Evolutionary conservation across 495 filamentous ascomycete species (phyloP).

Genomic region (Penicillium goetzii): DNA sequence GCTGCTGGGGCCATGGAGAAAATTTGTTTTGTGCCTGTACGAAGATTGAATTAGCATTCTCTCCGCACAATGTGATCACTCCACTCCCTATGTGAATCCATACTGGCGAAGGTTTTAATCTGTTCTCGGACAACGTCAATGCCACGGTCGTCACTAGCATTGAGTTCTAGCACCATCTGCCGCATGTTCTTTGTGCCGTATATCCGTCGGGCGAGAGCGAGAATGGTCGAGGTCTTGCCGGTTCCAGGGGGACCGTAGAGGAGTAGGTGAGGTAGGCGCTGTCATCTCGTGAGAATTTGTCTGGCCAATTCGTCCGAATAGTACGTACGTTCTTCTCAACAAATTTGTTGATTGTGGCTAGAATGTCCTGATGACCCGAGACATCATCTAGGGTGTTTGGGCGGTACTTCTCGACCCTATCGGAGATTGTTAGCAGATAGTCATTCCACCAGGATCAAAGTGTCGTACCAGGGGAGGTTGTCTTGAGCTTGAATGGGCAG

Average conservation of each 20-base stretch:
- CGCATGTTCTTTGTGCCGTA: slow-evolving; percentile 92
- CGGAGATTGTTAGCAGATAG: slow-evolving; percentile 17
- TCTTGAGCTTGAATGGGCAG: slow-evolving; percentile 93
- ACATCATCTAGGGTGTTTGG: slow-evolving; percentile 88
- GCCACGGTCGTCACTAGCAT: slow-evolving; percentile 94
- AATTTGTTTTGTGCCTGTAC: slow-evolving; percentile 65
- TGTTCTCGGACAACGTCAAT: slow-evolving; percentile 99
- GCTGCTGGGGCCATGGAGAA: slow-evolving; percentile 59
- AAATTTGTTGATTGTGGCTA: slow-evolving; percentile 96
- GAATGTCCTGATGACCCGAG: slow-evolving; percentile 96
- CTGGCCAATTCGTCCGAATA: background rate
- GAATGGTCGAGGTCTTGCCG: slow-evolving; percentile 95
- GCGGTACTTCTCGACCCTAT: slow-evolving; percentile 98
- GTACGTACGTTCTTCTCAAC: slow-evolving; percentile 77
- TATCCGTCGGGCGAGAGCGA: slow-evolving; percentile 86
- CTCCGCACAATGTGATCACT: background rate
- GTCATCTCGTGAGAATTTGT: slow-evolving; percentile 14
- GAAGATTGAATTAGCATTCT: slow-evolving; percentile 57
- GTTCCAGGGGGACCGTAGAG: slow-evolving; percentile 97
- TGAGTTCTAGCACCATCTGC: slow-evolving; percentile 97
- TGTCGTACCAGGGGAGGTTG: slow-evolving; percentile 81
- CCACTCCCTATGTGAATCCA: slow-evolving; percentile 16
- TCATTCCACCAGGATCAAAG: background rate
- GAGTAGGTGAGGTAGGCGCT: slow-evolving; percentile 92
- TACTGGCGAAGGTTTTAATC: slow-evolving; percentile 97